These are phyloP conservation scores for Agrostemma githago DNA, from an alignment of 148 eudicot genomes.

Conservation along the genomic window DNA sequence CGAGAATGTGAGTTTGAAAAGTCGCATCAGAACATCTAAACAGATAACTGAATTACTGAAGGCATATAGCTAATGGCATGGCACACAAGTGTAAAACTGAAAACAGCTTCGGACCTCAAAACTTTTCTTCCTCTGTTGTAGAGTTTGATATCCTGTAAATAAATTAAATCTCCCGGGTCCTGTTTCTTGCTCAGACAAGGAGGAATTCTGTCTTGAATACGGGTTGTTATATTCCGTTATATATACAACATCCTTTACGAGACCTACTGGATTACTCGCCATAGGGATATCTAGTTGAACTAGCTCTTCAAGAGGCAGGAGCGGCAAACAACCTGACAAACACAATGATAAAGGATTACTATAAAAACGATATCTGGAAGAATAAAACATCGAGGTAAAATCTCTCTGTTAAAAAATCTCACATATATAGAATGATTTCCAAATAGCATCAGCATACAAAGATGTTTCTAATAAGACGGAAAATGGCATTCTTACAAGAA, in stretches of 20 bases:
- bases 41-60: background rate
- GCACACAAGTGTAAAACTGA: background rate
- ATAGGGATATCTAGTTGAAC: slow-evolving; percentile 56
- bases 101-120: slow-evolving; percentile 53
- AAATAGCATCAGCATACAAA: background rate
- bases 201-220: slow-evolving; percentile 33
- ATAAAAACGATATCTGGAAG: background rate
- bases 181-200: slow-evolving; percentile 34
- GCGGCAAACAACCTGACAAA: slow-evolving; percentile 78
- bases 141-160: slow-evolving; percentile 83
- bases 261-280: slow-evolving; percentile 30
- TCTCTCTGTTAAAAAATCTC: too few species aligned
- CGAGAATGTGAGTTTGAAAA: background rate
- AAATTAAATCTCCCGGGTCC: slow-evolving; percentile 69
- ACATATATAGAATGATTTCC: background rate
- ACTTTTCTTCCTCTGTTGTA: slow-evolving; percentile 68
- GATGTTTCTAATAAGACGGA: background rate
- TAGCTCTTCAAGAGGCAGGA: slow-evolving; percentile 74
- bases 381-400: background rate
- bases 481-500: background rate
- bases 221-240: slow-evolving; percentile 46
- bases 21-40: background rate
- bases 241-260: slow-evolving; percentile 57
- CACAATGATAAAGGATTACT: slow-evolving; percentile 15
- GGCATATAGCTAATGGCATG: background rate